Conservation (phyloP, 2,329 filamentous ascomycete genomes). For the Onygenales sp. region DNA sequence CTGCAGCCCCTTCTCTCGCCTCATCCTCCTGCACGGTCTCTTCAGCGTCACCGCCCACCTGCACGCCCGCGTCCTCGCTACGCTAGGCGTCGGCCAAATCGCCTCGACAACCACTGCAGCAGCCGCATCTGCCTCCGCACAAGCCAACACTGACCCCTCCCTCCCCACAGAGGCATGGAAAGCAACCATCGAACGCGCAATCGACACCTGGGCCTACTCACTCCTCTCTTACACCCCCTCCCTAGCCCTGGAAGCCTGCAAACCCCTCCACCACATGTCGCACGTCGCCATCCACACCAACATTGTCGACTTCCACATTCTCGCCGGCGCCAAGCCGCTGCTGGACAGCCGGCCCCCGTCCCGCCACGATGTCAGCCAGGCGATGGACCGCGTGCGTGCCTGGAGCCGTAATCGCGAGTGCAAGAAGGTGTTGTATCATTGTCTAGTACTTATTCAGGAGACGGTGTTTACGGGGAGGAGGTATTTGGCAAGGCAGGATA, state of each 20-base stretch:
- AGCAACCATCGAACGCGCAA: slow-evolving; percentile 17
- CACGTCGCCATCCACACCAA: slow-evolving; percentile 18
- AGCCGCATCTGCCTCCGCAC: slow-evolving; percentile 3
- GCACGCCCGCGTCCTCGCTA: slow-evolving; percentile 15
- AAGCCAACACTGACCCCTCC: slow-evolving; percentile 5
- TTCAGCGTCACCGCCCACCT: slow-evolving; percentile 19
- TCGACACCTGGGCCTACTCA: slow-evolving; percentile 21
- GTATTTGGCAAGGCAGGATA: slow-evolving; percentile 16
- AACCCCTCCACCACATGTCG: slow-evolving; percentile 17
- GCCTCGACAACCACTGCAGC: background rate
- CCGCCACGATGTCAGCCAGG: slow-evolving; percentile 12
- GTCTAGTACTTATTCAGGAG: slow-evolving; percentile 17
- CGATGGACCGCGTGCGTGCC: slow-evolving; percentile 12
- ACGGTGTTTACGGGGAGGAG: slow-evolving; percentile 16
- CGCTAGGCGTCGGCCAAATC: slow-evolving; percentile 13
- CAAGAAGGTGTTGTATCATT: slow-evolving; percentile 17
- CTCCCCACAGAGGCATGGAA: slow-evolving; percentile 16
- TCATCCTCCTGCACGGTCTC: slow-evolving; percentile 18
- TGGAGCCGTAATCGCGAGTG: slow-evolving; percentile 15
- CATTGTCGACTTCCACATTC: slow-evolving; percentile 20
- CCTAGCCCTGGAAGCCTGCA: slow-evolving; percentile 15
- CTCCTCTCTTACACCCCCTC: slow-evolving; percentile 17
- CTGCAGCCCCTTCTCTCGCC: slow-evolving; percentile 16
- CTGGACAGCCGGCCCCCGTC: slow-evolving; percentile 11
- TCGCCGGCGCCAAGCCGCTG: slow-evolving; percentile 18